Evolutionary conservation across 2,329 filamentous ascomycete genomes (phyloP).

Genomic region (Colletotrichum sp.): DNA sequence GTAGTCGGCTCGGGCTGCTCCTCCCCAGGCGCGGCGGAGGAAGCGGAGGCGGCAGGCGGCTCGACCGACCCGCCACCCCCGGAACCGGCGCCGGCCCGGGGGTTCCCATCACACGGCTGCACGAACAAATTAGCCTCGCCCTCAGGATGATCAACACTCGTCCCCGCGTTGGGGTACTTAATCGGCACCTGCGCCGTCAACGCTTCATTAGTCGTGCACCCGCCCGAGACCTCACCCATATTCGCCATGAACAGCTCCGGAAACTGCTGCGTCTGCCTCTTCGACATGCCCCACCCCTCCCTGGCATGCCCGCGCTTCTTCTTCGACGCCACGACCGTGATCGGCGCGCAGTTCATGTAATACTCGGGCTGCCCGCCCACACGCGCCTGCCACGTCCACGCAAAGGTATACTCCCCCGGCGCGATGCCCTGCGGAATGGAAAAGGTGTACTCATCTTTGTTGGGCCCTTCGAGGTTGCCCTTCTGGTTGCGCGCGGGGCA

Average conservation of each 20-base stretch:
- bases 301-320: neutral
- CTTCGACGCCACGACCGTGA: neutral
- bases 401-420: constrained; percentile 14
- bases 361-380: constrained; percentile 8
- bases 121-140: constrained; percentile 1
- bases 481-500: constrained; percentile 14
- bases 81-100: neutral
- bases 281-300: neutral
- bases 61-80: neutral
- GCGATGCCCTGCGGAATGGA: neutral
- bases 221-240: neutral
- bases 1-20: neutral
- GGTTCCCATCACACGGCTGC: constrained; percentile 10
- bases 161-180: neutral
- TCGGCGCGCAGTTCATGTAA: constrained; percentile 19
- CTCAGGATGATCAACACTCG: neutral
- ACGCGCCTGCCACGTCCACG: constrained; percentile 13
- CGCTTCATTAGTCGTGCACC: constrained; percentile 10
- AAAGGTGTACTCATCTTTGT: constrained; percentile 13
- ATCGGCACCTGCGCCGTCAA: constrained; percentile 4
- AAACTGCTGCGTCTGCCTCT: neutral
- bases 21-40: neutral
- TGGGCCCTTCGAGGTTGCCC: constrained; percentile 12
- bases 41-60: neutral
- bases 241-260: constrained; percentile 17